phyloP scores from a whole-genome alignment of 2,329 filamentous ascomycete genomes.

The Cercospora sp. region DNA sequence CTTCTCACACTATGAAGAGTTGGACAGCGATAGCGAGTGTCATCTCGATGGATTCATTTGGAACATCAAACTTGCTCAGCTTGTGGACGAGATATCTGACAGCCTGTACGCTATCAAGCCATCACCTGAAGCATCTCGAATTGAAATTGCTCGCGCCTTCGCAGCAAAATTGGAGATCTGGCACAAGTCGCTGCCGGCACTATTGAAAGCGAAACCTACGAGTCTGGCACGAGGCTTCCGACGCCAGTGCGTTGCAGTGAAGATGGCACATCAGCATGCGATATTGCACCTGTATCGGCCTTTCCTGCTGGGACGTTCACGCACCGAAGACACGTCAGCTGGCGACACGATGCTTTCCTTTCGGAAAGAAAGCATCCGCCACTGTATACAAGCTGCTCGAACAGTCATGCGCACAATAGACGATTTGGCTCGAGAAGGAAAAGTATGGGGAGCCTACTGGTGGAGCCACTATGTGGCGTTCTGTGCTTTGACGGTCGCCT shows the following conservation, averaged over 20 bases:
- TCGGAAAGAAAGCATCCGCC: background rate
- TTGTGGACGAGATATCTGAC: slow-evolving; percentile 1
- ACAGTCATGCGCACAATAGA: background rate
- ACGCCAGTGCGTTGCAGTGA: slow-evolving; percentile 38
- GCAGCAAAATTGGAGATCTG: background rate
- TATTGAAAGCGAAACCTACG: background rate
- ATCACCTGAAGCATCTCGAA: background rate
- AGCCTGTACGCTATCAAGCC: slow-evolving; percentile 43
- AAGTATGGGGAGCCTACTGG: background rate
- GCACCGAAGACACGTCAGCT: background rate
- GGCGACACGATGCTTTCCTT: background rate
- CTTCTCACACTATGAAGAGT: slow-evolving; percentile 59
- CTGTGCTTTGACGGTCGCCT: background rate
- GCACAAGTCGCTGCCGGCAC: background rate
- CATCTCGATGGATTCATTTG: slow-evolving; percentile 49
- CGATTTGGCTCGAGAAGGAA: background rate
- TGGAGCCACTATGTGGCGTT: background rate
- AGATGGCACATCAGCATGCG: slow-evolving; percentile 40
- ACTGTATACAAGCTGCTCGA: background rate
- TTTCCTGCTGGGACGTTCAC: slow-evolving; percentile 29
- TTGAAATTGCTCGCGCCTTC: background rate
- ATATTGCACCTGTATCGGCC: slow-evolving; percentile 42
- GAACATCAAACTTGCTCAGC: slow-evolving; percentile 7
- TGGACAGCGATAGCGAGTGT: slow-evolving; percentile 58
- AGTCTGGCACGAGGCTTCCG: slow-evolving; percentile 46